Conservation (phyloP, 2,329 filamentous ascomycete genomes). For the Annulohypoxylon truncatum region DNA sequence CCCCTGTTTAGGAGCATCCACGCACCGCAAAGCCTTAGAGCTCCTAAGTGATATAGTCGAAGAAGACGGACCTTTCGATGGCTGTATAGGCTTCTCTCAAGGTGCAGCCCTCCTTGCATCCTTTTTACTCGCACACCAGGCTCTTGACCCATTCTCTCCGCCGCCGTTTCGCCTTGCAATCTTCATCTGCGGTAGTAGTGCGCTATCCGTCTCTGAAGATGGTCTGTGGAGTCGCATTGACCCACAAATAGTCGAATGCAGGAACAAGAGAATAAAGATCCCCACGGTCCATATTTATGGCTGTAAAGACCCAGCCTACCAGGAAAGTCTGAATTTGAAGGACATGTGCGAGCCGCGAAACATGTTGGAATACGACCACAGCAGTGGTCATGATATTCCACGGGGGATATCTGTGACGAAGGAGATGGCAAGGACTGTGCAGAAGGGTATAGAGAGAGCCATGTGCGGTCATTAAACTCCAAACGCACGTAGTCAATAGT, state of each 20-base stretch:
- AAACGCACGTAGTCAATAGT: neutral
- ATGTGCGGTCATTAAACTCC: slow-evolving; percentile 2
- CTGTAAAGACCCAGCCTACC: slow-evolving; percentile 1
- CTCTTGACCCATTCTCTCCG: neutral
- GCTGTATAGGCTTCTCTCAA: slow-evolving; percentile 19
- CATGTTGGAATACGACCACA: slow-evolving; percentile 6
- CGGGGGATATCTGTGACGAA: neutral
- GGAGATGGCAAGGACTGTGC: slow-evolving; percentile 6
- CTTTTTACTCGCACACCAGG: neutral
- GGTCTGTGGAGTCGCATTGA: neutral
- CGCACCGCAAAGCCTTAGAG: slow-evolving; percentile 1
- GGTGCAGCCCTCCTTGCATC: slow-evolving; percentile 9
- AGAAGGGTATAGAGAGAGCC: slow-evolving; percentile 9
- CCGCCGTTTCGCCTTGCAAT: slow-evolving; percentile 3
- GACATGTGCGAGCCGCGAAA: slow-evolving; percentile 16
- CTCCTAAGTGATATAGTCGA: slow-evolving; percentile 1
- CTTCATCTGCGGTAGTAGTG: slow-evolving; percentile 14
- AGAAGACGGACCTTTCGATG: slow-evolving; percentile 11
- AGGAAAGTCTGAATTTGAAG: slow-evolving; percentile 14
- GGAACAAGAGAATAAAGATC: slow-evolving; percentile 7
- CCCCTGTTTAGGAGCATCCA: slow-evolving; percentile 4
- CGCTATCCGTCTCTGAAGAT: neutral
- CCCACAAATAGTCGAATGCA: neutral
- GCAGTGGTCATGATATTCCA: slow-evolving; percentile 11
- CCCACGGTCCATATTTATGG: slow-evolving; percentile 15